These are phyloP conservation scores for Podospora australis DNA, from an alignment of 495 filamentous ascomycete genomes.

Conservation along the genomic window DNA sequence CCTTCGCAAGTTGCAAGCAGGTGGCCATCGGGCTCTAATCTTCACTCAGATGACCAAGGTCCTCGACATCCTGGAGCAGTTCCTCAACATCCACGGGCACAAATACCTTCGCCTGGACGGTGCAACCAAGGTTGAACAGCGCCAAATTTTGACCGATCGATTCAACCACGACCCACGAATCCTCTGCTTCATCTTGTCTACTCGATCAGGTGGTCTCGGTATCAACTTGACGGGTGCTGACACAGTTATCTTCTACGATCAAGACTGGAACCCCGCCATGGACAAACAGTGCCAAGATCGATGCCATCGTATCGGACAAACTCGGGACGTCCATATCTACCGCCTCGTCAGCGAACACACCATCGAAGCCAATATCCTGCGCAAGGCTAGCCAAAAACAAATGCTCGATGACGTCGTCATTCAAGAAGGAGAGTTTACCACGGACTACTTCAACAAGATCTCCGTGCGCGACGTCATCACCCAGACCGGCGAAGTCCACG, in stretches of 20 bases:
- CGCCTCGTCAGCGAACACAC: constrained; percentile 95
- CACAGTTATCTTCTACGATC: constrained; percentile 98
- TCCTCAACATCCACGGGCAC: constrained; percentile 95
- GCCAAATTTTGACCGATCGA: constrained; percentile 89
- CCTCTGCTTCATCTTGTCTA: constrained; percentile 89
- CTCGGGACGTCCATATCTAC: constrained; percentile 96
- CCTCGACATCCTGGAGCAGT: constrained; percentile 93
- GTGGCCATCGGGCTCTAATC: constrained; percentile 88
- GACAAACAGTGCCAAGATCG: constrained; percentile 99
- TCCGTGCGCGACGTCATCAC: constrained; percentile 64
- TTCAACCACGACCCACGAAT: constrained; percentile 96
- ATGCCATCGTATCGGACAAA: constrained; percentile 96
- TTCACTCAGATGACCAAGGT: constrained; percentile 99
- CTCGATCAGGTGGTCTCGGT: constrained; percentile 87
- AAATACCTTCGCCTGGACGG: constrained; percentile 90
- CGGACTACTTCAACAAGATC: constrained; percentile 89
- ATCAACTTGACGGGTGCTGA: constrained; percentile 97
- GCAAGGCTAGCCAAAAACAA: constrained; percentile 93
- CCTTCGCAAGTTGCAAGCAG: constrained; percentile 78
- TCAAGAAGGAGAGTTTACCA: constrained; percentile 97
- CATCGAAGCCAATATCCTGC: constrained; percentile 96
- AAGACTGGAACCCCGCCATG: constrained; percentile 99
- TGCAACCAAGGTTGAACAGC: constrained; percentile 87
- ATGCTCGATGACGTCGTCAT: constrained; percentile 98
- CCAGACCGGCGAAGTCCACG: constrained; percentile 48